Conservation (phyloP, 352 stramenopile species). For the Phytopythium montanum region DNA sequence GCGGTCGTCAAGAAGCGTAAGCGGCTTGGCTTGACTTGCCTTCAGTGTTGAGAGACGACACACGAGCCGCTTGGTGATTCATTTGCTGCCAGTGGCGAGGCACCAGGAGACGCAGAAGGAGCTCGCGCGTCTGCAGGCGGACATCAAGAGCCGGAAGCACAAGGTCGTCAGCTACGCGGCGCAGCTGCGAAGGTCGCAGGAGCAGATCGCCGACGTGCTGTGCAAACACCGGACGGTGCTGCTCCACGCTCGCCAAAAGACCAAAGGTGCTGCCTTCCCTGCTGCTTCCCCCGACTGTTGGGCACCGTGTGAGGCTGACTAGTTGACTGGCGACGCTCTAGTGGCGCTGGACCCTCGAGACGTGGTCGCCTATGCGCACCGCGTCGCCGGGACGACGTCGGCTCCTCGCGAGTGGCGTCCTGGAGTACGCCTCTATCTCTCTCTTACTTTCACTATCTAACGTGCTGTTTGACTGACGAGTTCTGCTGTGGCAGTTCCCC, state of each 20-base stretch:
- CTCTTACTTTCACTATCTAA: not conserved
- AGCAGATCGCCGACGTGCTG: constrained; percentile 64
- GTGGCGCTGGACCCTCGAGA: constrained; percentile 62
- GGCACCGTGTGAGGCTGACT: not conserved
- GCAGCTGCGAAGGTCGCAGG: constrained; percentile 60
- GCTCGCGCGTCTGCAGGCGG: constrained; percentile 42
- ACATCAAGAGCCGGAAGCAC: constrained; percentile 70
- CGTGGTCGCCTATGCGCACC: constrained; percentile 77
- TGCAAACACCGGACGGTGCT: constrained; percentile 63
- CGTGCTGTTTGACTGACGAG: not conserved
- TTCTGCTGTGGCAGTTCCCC: constrained; percentile 38
- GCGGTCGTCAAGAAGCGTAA: constrained; percentile 71
- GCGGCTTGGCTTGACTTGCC: constrained; percentile 10
- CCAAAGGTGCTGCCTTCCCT: constrained; percentile 30
- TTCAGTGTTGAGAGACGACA: not conserved
- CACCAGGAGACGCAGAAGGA: constrained; percentile 76
- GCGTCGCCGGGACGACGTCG: constrained; percentile 74
- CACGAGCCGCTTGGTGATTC: not conserved
- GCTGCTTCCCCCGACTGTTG: too few species aligned
- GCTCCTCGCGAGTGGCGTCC: constrained; percentile 72
- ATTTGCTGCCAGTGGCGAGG: constrained; percentile 35
- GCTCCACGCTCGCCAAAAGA: constrained; percentile 48
- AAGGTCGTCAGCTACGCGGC: constrained; percentile 64
- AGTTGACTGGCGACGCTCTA: constrained; percentile 14
- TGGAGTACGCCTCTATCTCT: constrained; percentile 36